Evolutionary conservation across 2,329 filamentous ascomycete genomes (phyloP), one percentile per base, ranked within the genome.

Genomic region (Neurospora sp.): DNA sequence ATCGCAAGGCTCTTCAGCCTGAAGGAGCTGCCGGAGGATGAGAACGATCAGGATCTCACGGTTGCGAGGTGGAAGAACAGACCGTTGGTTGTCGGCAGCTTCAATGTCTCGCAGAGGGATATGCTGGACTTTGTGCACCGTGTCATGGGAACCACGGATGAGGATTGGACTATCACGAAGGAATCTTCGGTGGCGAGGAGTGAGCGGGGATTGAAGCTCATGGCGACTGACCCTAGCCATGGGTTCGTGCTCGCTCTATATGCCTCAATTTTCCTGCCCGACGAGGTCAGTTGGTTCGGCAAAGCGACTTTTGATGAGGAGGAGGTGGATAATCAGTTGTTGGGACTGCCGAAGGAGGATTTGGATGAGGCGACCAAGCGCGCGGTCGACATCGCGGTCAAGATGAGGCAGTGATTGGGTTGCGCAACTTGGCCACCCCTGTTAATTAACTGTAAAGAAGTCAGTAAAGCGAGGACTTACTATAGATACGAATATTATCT

Each of bases 101-200:
- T 90, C 79, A 77, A 80, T 11, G 73, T 88, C 71, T 87, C 79
- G 70, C 90, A 92, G 77, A 82, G 83, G 11, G 89, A 92, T 10
- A 91, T 92, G 81, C 82, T 92, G 69, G 84, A 85, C 46, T 84
- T 83, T n/a, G 78, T 89, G 12, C 82, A 88, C 74, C 84, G 85
- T 0, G 88, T 88, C 4, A 85, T 86, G 0, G 84, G 84, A 0
- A 87, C 85, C 0, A 84, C 79, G 1, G 85, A 89, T 46, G 78
- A 77, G 0, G 89, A 91, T 74, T 92, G 89, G 89, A 82, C 76
- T 2, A 83, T 92, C 69, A 80, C 75, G 1, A 77, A 83, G 8
- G 83, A 88, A 77, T 73, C 77, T 0, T 78, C 80, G 1, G 72
- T 79, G 52, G 78, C 71, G 77, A 80, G 68, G 80, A 84, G 1